phyloP scores from a whole-genome alignment of 2,329 filamentous ascomycete genomes.

The Chrysoporthe cubensis region DNA sequence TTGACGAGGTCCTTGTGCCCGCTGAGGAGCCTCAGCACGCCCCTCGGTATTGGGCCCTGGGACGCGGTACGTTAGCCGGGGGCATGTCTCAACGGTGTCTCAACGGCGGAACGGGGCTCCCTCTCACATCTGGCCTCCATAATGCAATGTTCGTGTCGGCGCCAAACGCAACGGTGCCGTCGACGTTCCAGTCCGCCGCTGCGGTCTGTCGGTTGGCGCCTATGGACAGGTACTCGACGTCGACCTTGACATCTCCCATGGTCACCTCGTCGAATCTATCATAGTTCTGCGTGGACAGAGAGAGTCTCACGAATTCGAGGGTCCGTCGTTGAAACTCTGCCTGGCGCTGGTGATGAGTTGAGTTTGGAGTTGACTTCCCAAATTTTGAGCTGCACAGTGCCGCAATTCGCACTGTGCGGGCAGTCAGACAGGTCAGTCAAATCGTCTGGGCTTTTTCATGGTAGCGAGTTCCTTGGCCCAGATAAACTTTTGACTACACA shows the following conservation, averaged over 20 bases:
- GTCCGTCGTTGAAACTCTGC: background rate
- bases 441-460: background rate
- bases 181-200: slow-evolving; percentile 83
- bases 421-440: background rate
- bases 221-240: slow-evolving; percentile 65
- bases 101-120: background rate
- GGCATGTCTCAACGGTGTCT: background rate
- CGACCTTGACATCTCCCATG: slow-evolving; percentile 33
- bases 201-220: slow-evolving; percentile 91
- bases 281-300: background rate
- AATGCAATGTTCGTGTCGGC: slow-evolving; percentile 86
- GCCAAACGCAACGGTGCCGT: slow-evolving; percentile 78
- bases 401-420: slow-evolving; percentile 22
- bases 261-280: background rate
- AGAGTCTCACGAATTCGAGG: too few species aligned
- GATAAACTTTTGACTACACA: slow-evolving; percentile 18
- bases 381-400: slow-evolving; percentile 25
- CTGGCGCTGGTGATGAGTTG: slow-evolving; percentile 6
- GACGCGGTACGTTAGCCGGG: background rate
- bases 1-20: slow-evolving; percentile 84
- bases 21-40: slow-evolving; percentile 68
- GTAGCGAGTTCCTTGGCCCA: background rate
- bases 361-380: slow-evolving; percentile 5
- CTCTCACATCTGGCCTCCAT: slow-evolving; percentile 78
- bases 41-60: slow-evolving; percentile 48